Base-by-base conservation (phyloP, 139 green algal genomes). In the Dunaliella sp. region DNA sequence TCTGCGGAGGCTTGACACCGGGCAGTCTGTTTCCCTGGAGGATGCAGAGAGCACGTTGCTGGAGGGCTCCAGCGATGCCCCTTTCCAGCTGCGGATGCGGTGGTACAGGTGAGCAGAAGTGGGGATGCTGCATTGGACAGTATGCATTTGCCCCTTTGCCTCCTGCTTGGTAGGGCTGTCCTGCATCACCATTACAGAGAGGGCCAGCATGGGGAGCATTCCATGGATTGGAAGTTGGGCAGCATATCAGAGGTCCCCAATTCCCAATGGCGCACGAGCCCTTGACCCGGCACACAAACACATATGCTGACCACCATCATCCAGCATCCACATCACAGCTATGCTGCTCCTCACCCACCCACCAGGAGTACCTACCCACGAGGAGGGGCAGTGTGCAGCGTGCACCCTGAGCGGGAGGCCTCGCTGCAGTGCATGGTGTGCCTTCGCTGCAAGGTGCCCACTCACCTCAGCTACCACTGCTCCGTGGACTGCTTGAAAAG, bases 401-500 rank as follows among this genome's bases (percentile, higher is more conserved):
- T 97, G 77, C 97, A 99, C 89, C 93, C 94, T 0, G 94, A 97
- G 30, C 90, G 94, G 58, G 94, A 96, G 59, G 97, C 97, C 0
- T 93, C 88, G 3, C 84, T 99, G 48, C 96, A 99, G 92, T 99
- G 97, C 90, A 90, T 98, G 25, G 85, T 97, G 3, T 99, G 96
- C 91, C 82, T 97, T 65, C 95, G 95, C 32, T 90, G 88, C 81
- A 95, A 93, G 79, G 91, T 94, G n/a, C 92, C 90, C 36, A 92
- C 86, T 89, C 88, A 96, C 94, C 87, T 95, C 59, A 93, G 87
- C 86, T 99, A 98, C 86, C 96, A 99, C 88, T 99, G 97, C 94
- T 93, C 90, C 24, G 80, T 93, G 26, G 95, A 98, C 76, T 99
- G 97, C 90, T 95, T 99, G 35, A 88, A 90, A 77, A 91, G 91